Evolutionary conservation across 805 yeast genomes (phyloP), one percentile per base, ranked within the genome.

Genomic region (Blastobotrys chiropterorum): DNA sequence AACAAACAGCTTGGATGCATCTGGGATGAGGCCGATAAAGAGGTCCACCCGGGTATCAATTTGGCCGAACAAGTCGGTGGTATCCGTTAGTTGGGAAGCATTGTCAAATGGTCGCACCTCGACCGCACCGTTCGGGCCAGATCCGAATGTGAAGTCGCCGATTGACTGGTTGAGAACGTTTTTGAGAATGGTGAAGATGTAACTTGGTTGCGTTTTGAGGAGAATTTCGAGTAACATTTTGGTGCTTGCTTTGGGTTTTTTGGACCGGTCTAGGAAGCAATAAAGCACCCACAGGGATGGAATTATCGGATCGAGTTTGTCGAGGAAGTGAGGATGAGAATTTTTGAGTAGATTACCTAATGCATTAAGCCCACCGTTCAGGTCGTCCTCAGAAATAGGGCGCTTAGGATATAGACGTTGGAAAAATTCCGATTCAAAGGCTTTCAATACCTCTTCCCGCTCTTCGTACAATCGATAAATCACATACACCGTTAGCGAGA

Each of bases 351-450:
- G 48, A 13, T n/a, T 11, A 39, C 17, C 43, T 13, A 84, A 57
- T 0, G 84, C 87, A 63, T 85, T 85, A 19, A 86, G 70, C 3
- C 73, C 71, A 63, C 85, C 82, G 59, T 85, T 84, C 16, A 86
- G 63, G 2, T 74, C 73, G 16, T 72, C 16, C 20, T 46, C 48
- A 40, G 47, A n/a, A 41, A 30, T 11, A 50, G 20, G n/a, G 48
- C 61, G 50, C 80, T 80, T 0, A 83, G 68, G 7, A n/a, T n/a
- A 87, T 59, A 0, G 92, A 81, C 0, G 85, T 65, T n/a, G 5
- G 11, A 13, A 53, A n/a, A 15, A 46, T 14, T 3, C 19, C 63
- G 65, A 0, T 77, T 74, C 34, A 84, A 77, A 30, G 70, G 58
- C 34, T 67, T 64, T 62, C 84, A 84, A 57, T 71, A 74, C 3